Evolutionary conservation across 2,329 filamentous ascomycete genomes (phyloP), one percentile per base, ranked within the genome.

Genomic region (Hymenoscyphus scutula): DNA sequence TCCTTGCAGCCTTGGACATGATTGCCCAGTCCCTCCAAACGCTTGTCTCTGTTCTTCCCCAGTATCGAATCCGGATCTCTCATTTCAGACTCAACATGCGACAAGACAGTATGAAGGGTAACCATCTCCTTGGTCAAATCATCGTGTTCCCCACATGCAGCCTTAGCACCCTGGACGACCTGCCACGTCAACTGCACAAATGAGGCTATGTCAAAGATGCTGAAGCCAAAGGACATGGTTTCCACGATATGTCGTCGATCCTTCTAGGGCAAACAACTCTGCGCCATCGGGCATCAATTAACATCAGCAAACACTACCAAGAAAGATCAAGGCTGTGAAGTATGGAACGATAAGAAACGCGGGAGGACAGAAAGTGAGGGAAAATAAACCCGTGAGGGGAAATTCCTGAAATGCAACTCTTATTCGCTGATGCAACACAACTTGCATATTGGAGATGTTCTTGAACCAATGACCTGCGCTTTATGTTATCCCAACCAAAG

Each of bases 21-120:
- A 13, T 60, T 59, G 11, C 56, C 54, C 5, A 69, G 54, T 41
- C 67, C 67, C 25, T 45, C 13, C 51, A 59, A 34, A 38, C 60
- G 53, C 3, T 60, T 48, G 17, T 63, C 62, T n/a, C 58, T 58
- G n/a, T 56, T 58, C 25, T 41, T 45, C 73, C 81, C 81, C 25
- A 87, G 76, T 10, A 81, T 74, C 11, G 84, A 85, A 67, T 81
- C 80, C 0, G 77, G 76, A 65, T 85, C 82, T 62, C 80, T 77
- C 27, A 80, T 79, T 71, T 87, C 84, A 60, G 78, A 74, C 53
- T 81, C 81, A 34, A 87, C 76, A 65, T 84, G 80, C 59, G 81
- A 80, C 2, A 87, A 76, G 4, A 80, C 79, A 13, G 78, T 78
- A 67, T 85, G 81, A 53, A 87, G 75, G 53, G 76, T 76, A 53